Conservation (phyloP, 179 eudicot species). For the Pouteria campechiana region DNA sequence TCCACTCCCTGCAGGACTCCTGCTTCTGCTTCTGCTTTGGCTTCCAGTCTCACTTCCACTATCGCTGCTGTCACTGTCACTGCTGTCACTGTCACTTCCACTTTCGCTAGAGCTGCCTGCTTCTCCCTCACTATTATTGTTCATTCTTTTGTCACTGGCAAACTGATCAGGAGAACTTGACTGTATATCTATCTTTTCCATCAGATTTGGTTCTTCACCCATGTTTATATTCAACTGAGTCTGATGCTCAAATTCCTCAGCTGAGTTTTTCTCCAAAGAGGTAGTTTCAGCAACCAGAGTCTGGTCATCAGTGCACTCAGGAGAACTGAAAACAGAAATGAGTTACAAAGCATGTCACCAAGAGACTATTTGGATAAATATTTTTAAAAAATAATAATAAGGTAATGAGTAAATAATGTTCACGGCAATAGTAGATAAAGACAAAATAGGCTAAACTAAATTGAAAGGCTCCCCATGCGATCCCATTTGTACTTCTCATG, state of each 20-base stretch:
- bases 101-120: slow-evolving; percentile 54
- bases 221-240: slow-evolving; percentile 20
- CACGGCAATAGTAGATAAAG: no score
- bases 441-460: no score
- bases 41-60: slow-evolving; percentile 53
- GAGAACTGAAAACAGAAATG: slow-evolving; percentile 39
- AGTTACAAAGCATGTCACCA: no score
- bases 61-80: slow-evolving; percentile 44
- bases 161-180: slow-evolving; percentile 39
- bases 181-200: slow-evolving; percentile 37
- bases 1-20: slow-evolving; percentile 59
- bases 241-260: slow-evolving; percentile 30
- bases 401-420: no score
- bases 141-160: slow-evolving; percentile 57
- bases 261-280: slow-evolving; percentile 19
- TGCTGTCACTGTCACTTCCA: slow-evolving; percentile 68
- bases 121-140: slow-evolving; percentile 39
- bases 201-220: slow-evolving; percentile 28
- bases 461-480: no score
- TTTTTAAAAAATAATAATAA: no score
- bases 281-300: slow-evolving; percentile 19
- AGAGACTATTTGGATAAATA: no score
- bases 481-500: no score
- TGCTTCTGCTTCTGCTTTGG: slow-evolving; percentile 60
- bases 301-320: slow-evolving; percentile 34